These are phyloP conservation scores for Candida methanosorbosa DNA, from an alignment of 805 yeast genomes.

Conservation along the genomic window DNA sequence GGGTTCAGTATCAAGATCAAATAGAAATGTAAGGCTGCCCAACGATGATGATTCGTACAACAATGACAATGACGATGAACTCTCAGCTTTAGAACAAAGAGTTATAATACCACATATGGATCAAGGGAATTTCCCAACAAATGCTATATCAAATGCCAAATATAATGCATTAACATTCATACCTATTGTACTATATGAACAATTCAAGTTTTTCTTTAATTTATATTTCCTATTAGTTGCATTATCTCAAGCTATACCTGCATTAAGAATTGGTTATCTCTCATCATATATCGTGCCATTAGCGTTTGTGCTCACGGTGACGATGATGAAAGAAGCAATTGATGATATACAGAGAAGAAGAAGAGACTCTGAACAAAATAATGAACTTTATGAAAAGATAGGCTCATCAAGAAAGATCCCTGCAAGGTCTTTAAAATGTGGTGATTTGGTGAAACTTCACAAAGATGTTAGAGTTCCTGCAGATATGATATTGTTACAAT, in stretches of 20 bases:
- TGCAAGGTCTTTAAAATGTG: slow-evolving; percentile 66
- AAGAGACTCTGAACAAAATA: slow-evolving; percentile 83
- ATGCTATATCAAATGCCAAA: slow-evolving; percentile 89
- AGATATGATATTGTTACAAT: slow-evolving; percentile 76
- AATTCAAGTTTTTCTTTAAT: slow-evolving; percentile 94
- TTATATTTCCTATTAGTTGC: slow-evolving; percentile 89
- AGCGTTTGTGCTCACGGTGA: slow-evolving; percentile 84
- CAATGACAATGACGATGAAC: background rate
- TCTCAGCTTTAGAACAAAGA: slow-evolving; percentile 15
- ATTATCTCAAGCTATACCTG: slow-evolving; percentile 85
- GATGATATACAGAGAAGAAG: slow-evolving; percentile 89
- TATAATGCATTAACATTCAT: slow-evolving; percentile 82
- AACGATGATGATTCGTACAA: slow-evolving; percentile 10
- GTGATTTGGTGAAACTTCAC: slow-evolving; percentile 71
- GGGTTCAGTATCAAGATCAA: slow-evolving; percentile 5
- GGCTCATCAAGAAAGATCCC: slow-evolving; percentile 34
- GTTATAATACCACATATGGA: slow-evolving; percentile 31
- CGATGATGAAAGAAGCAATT: slow-evolving; percentile 92
- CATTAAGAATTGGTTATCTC: slow-evolving; percentile 83
- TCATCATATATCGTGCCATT: slow-evolving; percentile 91
- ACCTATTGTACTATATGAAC: slow-evolving; percentile 87
- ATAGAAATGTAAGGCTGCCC: slow-evolving; percentile 18
- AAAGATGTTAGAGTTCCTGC: slow-evolving; percentile 91
- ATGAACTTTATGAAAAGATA: slow-evolving; percentile 70
- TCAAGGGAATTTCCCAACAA: slow-evolving; percentile 38